phyloP scores from a whole-genome alignment of 129 eudicot species.

The Deinandra increscens region DNA sequence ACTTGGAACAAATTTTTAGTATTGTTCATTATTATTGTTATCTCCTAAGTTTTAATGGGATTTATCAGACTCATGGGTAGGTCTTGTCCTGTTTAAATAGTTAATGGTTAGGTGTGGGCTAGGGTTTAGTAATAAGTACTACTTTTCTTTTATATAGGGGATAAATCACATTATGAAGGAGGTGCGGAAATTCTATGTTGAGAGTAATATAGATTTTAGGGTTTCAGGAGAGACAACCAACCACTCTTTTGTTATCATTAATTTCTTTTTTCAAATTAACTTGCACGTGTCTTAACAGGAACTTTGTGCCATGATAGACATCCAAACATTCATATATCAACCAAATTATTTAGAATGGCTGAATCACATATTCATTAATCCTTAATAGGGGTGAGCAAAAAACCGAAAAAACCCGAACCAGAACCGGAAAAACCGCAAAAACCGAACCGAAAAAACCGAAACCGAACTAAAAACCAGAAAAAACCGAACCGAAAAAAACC shows the following conservation, averaged over 20 bases:
- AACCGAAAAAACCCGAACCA: no score
- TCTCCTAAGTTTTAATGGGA: background rate
- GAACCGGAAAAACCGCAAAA: no score
- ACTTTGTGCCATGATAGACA: background rate
- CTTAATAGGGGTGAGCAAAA: no score
- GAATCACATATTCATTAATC: no score
- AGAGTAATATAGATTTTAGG: background rate
- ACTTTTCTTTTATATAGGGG: background rate
- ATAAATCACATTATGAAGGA: background rate
- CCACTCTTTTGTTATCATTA: background rate
- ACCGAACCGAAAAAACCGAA: no score
- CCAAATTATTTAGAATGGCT: background rate
- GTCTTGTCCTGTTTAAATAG: background rate
- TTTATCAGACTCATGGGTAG: background rate
- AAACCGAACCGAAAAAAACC: no score
- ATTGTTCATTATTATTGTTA: conserved; percentile 1
- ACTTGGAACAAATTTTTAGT: conserved; percentile 3
- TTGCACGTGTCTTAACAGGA: background rate
- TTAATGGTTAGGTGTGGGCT: background rate
- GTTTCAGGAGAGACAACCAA: background rate
- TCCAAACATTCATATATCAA: background rate
- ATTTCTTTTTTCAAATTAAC: background rate
- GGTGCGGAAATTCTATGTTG: background rate
- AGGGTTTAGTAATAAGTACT: no score
- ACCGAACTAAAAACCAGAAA: no score